Percentiles rank a stretch among this genome's conserved stretches.
phyloP scores from a whole-genome alignment of 768 basidiomycete genomes.

The Pisolithus albus region DNA sequence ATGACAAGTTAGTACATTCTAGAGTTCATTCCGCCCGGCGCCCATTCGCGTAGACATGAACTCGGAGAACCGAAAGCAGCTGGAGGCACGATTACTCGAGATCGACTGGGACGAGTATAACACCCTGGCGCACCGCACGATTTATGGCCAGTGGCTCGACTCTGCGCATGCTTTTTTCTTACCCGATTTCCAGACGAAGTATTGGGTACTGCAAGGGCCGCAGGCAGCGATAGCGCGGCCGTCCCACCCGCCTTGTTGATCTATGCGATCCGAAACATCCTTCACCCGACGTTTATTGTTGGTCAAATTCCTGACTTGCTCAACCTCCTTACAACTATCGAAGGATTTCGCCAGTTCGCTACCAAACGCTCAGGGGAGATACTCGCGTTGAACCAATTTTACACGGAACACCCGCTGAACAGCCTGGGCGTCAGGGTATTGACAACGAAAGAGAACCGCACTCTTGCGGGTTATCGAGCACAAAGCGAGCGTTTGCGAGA shows the following conservation, averaged over 20 bases:
- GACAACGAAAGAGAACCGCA: slow-evolving; percentile 10
- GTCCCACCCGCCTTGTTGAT: slow-evolving; percentile 16
- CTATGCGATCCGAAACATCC: slow-evolving; percentile 24
- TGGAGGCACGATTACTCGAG: neutral
- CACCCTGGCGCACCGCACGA: neutral
- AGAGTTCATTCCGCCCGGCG: too few relatives aligned
- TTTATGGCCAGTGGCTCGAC: slow-evolving; percentile 1
- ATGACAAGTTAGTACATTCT: too few relatives aligned
- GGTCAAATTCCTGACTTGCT: slow-evolving; percentile 27
- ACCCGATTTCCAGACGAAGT: slow-evolving; percentile 2
- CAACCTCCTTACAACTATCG: slow-evolving; percentile 17
- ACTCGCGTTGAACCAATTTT: slow-evolving; percentile 23
- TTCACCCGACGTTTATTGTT: slow-evolving; percentile 21
- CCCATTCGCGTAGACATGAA: neutral
- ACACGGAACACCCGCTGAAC: slow-evolving; percentile 5
- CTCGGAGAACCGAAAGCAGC: neutral
- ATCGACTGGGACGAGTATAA: slow-evolving; percentile 1
- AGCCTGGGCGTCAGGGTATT: slow-evolving; percentile 13
- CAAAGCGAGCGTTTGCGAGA: slow-evolving; percentile 11
- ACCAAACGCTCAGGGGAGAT: slow-evolving; percentile 12
- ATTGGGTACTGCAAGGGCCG: neutral
- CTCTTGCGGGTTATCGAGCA: slow-evolving; percentile 7
- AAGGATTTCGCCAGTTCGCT: slow-evolving; percentile 16
- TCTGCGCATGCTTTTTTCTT: neutral
- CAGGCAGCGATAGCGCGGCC: neutral